These are phyloP conservation scores for Melampsora allii-populina DNA, from an alignment of 1,284 basidiomycete genomes.

Conservation along the genomic window DNA sequence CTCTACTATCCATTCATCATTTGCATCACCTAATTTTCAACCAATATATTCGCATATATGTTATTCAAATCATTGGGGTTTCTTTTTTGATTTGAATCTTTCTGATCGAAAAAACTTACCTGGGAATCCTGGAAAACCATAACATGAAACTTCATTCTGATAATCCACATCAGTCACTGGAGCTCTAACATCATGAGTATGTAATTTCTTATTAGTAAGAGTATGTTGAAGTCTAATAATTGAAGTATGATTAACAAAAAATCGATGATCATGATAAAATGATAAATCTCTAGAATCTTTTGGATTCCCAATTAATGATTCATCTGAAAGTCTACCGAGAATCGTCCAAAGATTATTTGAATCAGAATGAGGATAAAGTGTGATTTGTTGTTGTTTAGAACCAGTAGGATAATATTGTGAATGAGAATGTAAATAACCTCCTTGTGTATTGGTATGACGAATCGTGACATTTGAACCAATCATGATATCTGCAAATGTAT, in stretches of 20 bases:
- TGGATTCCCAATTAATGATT: constrained; percentile 59
- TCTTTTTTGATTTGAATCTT: too few relatives aligned
- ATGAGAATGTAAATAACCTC: constrained; percentile 97
- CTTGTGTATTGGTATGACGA: constrained; percentile 92
- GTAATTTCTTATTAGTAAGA: constrained; percentile 76
- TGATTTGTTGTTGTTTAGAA: constrained; percentile 85
- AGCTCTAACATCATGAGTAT: constrained; percentile 90
- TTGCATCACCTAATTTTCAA: constrained; percentile 62
- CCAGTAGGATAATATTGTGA: constrained; percentile 73
- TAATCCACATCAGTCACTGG: constrained; percentile 98
- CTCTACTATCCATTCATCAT: constrained; percentile 94
- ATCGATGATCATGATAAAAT: constrained; percentile 43
- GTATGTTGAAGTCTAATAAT: constrained; percentile 81
- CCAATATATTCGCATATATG: too few relatives aligned
- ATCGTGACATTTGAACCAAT: constrained; percentile 79
- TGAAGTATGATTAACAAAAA: constrained; percentile 61
- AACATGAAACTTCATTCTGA: constrained; percentile 96
- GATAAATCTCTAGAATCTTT: constrained; percentile 22
- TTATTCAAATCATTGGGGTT: background rate
- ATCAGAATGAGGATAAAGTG: constrained; percentile 93
- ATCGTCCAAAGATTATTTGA: constrained; percentile 87
- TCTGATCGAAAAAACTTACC: background rate
- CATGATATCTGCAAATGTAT: constrained; percentile 87
- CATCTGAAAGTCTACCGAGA: constrained; percentile 56
- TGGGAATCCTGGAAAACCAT: constrained; percentile 77